Conservation (phyloP, 2,329 filamentous ascomycete species). For the Lojkania enalia region DNA sequence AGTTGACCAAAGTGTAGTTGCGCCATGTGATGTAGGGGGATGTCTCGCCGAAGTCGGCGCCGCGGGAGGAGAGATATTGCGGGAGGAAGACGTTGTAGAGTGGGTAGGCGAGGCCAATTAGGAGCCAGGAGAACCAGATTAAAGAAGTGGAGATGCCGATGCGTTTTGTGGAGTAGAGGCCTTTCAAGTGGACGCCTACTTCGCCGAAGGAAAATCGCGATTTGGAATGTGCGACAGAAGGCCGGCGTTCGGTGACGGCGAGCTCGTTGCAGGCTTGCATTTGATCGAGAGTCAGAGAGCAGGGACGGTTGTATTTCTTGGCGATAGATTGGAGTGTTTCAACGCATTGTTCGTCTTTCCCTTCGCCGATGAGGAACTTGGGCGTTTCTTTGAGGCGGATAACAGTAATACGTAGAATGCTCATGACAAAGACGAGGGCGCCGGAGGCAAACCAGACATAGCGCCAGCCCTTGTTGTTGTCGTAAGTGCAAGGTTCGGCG, state of each 20-base stretch:
- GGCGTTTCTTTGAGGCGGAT: constrained; percentile 60
- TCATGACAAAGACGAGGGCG: constrained; percentile 58
- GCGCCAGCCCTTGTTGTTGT: constrained; percentile 61
- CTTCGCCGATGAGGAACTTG: constrained; percentile 59
- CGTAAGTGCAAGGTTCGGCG: constrained; percentile 52
- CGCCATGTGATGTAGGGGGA: constrained; percentile 66
- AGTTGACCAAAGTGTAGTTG: constrained; percentile 71
- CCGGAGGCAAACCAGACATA: constrained; percentile 60
- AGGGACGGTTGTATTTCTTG: constrained; percentile 56
- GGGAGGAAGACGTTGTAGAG: constrained; percentile 76
- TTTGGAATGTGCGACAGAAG: constrained; percentile 27
- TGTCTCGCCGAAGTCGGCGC: constrained; percentile 58
- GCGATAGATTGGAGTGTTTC: constrained; percentile 55
- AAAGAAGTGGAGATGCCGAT: constrained; percentile 65
- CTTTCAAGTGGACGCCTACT: constrained; percentile 60
- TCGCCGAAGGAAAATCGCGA: constrained; percentile 45
- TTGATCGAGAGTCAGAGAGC: constrained; percentile 54
- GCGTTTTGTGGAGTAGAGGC: constrained; percentile 65
- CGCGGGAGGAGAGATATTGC: constrained; percentile 63
- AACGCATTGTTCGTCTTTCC: constrained; percentile 56
- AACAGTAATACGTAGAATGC: constrained; percentile 56
- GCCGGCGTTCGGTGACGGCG: constrained; percentile 16
- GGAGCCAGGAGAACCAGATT: constrained; percentile 70
- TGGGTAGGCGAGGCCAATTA: constrained; percentile 73
- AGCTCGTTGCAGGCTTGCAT: constrained; percentile 52